Evolutionary conservation across 2,329 filamentous ascomycete species (phyloP), one percentile per base, ranked within the genome.

Genomic region (Talaromyces sp.): DNA sequence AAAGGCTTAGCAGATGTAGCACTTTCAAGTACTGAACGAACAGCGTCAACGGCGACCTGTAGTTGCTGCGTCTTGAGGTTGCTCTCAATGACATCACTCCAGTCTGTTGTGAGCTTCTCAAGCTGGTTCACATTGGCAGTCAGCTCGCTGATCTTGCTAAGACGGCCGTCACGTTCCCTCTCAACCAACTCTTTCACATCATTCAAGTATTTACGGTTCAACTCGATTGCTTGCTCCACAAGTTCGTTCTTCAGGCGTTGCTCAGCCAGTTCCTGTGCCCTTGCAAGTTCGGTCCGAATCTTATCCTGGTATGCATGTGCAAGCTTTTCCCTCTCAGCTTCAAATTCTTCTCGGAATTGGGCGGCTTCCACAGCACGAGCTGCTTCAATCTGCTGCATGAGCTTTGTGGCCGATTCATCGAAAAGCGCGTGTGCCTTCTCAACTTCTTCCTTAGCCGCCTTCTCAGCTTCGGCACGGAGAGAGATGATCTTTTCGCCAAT

Each of bases 11-110:
- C 89, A 66, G 86, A 82, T 43, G 85, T 79, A 11, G 87, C 82
- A 63, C 88, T 87, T 69, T 91, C 87, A 21, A 97, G 83, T 53
- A 88, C 90, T 59, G 89, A 86, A 64, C 90, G 88, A 53, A 97
- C 91, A 39, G 93, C 91, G 71, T 99, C 94, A 31, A 97, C 89
- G 19, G 94, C 94, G 36, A 99, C 91, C 70, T 97, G 91, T 28
- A 99, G 86, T 77, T 97, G 92, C 75, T 99, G 94, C 0, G 94
- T 97, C 75, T 89, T 88, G 62, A 97, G 84, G 76, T 94, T 97
- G 60, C 84, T 81, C 71, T 97, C 91, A 21, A 99, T 85, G 37
- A 97, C 90, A 40, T 86, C 84, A 75, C 93, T 95, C 91, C 91
- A 97, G 64, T 91, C 88, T 1, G 84, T 84, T 1, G 92, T 95